A percentile compares a stretch with the other conserved stretches of the same genome.
phyloP scores from a whole-genome alignment of 106 monocot genomes.

The Phalaenopsis equestris region DNA sequence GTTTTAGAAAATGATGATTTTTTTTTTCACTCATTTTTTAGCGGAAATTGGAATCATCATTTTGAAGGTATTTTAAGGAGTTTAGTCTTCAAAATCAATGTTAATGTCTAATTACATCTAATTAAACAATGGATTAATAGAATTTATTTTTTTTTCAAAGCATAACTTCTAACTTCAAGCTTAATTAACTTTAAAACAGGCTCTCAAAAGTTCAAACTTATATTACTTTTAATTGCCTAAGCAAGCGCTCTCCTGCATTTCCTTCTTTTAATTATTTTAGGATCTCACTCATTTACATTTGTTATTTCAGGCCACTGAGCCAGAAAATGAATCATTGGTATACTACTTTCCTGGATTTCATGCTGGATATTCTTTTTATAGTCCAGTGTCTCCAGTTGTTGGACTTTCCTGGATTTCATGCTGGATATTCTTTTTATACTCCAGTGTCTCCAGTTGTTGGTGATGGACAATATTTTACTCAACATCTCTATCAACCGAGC shows the following conservation, averaged over 20 bases:
- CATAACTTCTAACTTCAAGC: no score
- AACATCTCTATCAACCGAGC: conserved; percentile 38
- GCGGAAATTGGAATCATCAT: no score
- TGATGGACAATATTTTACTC: conserved; percentile 64
- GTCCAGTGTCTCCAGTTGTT: conserved; percentile 24
- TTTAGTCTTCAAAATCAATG: no score
- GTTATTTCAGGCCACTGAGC: conserved; percentile 49
- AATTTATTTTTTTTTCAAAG: no score
- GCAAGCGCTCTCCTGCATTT: background rate
- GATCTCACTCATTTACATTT: background rate
- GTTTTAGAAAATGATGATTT: no score
- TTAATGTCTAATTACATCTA: no score
- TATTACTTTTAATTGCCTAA: background rate
- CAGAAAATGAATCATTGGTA: conserved; percentile 47
- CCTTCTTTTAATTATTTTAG: background rate
- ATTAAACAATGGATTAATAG: no score
- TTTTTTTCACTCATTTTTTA: no score
- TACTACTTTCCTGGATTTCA: conserved; percentile 59
- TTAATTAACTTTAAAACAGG: background rate
- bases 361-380: conserved; percentile 42
- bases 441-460: conserved; percentile 23
- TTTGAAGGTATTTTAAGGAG: no score
- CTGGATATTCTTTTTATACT: conserved; percentile 43
- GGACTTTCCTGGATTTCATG: conserved; percentile 45
- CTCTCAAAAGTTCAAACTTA: background rate